Percentiles rank a stretch among this genome's conserved stretches.
Evolutionary conservation across 352 stramenopile genomes (phyloP).

Genomic region (Pythium phragmitis): DNA sequence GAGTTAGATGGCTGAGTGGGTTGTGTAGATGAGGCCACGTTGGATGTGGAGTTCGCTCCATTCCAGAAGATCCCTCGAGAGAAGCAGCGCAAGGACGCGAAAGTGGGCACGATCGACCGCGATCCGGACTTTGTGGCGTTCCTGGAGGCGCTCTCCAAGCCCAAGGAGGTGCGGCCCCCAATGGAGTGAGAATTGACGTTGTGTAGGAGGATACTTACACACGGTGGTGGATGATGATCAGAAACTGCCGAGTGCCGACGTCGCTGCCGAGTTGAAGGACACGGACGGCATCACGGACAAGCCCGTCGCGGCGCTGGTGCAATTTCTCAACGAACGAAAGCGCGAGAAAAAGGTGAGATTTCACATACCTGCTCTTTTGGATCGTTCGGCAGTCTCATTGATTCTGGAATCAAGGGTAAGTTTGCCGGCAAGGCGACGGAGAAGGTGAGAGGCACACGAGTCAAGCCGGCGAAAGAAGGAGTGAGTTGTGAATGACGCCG

Average conservation of each 20-base stretch:
- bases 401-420: conserved; percentile 14
- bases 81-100: conserved; percentile 78
- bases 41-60: conserved; percentile 74
- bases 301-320: conserved; percentile 69
- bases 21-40: conserved; percentile 11
- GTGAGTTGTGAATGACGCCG: background rate
- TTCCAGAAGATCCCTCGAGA: conserved; percentile 82
- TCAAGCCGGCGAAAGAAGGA: conserved; percentile 24
- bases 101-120: conserved; percentile 67
- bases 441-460: conserved; percentile 11
- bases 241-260: conserved; percentile 74
- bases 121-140: conserved; percentile 76
- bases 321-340: conserved; percentile 83
- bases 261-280: conserved; percentile 51
- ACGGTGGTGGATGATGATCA: conserved; percentile 17
- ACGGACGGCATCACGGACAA: conserved; percentile 52
- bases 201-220: conserved; percentile 2
- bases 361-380: background rate
- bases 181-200: background rate
- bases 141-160: conserved; percentile 63
- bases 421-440: conserved; percentile 19
- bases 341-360: conserved; percentile 48
- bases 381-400: background rate
- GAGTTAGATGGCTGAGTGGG: background rate
- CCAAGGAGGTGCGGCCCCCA: conserved; percentile 47